These are phyloP conservation scores for Coprinopsis marcescibilis DNA, from an alignment of 768 basidiomycete species.

Conservation along the genomic window DNA sequence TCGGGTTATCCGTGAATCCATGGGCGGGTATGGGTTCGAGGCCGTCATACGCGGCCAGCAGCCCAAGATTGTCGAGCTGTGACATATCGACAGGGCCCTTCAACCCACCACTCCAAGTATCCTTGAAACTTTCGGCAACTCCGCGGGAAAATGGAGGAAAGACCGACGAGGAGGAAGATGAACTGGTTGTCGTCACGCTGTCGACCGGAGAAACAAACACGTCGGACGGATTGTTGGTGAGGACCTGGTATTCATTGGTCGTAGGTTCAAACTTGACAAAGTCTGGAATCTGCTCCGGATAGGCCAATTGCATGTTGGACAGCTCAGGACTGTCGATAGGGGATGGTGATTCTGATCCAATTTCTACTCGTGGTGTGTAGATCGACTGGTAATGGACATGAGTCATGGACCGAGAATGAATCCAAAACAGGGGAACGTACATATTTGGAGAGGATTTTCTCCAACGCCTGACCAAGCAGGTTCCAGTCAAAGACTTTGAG, in stretches of 20 bases:
- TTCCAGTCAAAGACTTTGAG: slow-evolving; percentile 84
- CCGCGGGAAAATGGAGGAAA: slow-evolving; percentile 18
- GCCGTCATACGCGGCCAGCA: slow-evolving; percentile 18
- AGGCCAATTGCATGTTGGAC: slow-evolving; percentile 21
- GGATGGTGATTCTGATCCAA: slow-evolving; percentile 23
- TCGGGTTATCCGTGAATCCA: slow-evolving; percentile 18
- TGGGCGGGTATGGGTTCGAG: slow-evolving; percentile 15
- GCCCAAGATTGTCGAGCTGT: slow-evolving; percentile 14
- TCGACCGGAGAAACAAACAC: slow-evolving; percentile 30
- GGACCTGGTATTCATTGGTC: slow-evolving; percentile 18
- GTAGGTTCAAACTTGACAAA: slow-evolving; percentile 23
- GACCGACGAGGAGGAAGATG: slow-evolving; percentile 20
- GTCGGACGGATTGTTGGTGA: slow-evolving; percentile 21
- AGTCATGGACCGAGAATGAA: slow-evolving; percentile 4
- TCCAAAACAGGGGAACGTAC: slow-evolving; percentile 36
- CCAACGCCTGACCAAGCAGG: slow-evolving; percentile 61
- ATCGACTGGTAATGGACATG: slow-evolving; percentile 32
- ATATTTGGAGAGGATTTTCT: slow-evolving; percentile 82
- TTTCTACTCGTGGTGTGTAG: slow-evolving; percentile 27
- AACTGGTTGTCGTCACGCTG: slow-evolving; percentile 19
- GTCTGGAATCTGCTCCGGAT: slow-evolving; percentile 19
- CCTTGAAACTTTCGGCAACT: slow-evolving; percentile 5
- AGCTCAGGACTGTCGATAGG: slow-evolving; percentile 23
- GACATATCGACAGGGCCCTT: neutral
- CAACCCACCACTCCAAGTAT: slow-evolving; percentile 10